Base-by-base conservation (phyloP, 1,139 yeast species). In the Saccharomyces pastorianus region DNA sequence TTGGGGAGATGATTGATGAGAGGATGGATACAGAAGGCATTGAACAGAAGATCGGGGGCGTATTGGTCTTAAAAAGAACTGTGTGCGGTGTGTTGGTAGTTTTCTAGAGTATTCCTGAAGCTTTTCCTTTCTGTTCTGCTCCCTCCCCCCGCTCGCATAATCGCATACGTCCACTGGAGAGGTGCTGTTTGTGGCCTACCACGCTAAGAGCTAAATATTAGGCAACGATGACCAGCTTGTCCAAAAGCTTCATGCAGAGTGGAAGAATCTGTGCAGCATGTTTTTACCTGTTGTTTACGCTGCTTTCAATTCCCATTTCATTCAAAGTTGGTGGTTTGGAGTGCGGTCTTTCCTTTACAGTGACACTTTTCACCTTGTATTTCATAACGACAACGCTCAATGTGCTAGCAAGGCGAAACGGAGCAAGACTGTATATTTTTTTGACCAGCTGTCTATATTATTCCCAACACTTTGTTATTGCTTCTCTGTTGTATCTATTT, bases 271-370 rank as follows among this genome's bases (percentile, higher is more conserved):
- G 38, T 32, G 38, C 38, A 32, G 71, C 83, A 2, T 68, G 82
- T 32, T 32, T 32, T 42, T 85, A 85, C 66, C 76, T 89, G 53
- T 72, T 82, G 14, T 79, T 89, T 51, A 82, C 89, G 23, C 80
- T 93, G 49, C 76, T 91, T 41, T 87, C 97, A 1, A 85, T 93
- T 17, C 98, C 98, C 4, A 77, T 93, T 59, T 89, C 97, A 13
- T 93, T 93, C 71, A 96, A 91, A 66, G 85, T 89, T 32, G 98
- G 98, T n/a, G 98, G 98, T 1, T 79, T 85, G 32, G 79, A 82
- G 55, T 91, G 98, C 71, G 99, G 99, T 0, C 73, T 93, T 60
- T 82, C 95, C 17, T 93, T 84, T 67, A 87, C 97, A 1, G 81
- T 88, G 51, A 84, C 96, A 1, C 76, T 90, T 31, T 80, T 86